Evolutionary conservation across 2,329 filamentous ascomycete species (phyloP), one percentile per base, ranked within the genome.

Genomic region (Apiospora saccharicola): DNA sequence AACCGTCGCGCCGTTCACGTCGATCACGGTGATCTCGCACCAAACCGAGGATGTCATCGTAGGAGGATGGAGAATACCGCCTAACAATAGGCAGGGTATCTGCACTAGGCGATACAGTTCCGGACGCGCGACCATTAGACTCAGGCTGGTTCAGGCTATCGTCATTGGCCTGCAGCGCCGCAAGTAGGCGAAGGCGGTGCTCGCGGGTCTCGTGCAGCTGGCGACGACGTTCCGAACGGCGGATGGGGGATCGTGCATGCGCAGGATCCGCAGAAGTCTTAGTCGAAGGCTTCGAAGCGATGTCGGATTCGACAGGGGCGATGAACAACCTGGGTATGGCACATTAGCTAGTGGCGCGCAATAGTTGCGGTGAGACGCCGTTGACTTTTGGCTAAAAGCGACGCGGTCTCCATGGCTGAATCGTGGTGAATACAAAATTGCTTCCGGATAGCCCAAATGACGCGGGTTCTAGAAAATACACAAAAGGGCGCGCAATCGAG

Each of bases 281-380:
- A 49, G 76, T 75, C 37, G 80, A 74, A 46, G 81, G 70, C 74
- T 84, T 85, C 67, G 79, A 75, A 19, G 80, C 76, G 64, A 85
- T 71, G 73, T 86, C 84, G 68, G 85, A 85, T 75, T 86, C 83
- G 74, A 85, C 82, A 46, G 84, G 85, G 49, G 85, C 83, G 70
- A 86, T 77, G 74, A 86, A 87, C 44, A 87, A 79, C 74, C 86
- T 87, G 74, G 34, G 69, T 68, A 13, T 10, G 26, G 41, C 24
- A 44, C 41, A 68, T 68, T 68, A 68, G 41, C 67, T 47, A 10
- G 67, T 44, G 67, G 57, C 57, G 57, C 57, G 34, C 57, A 41
- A 64, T 64, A 37, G 57, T 34, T 37, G 30, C 19, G 19, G 34
- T 37, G 57, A 64, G 41, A n/a, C 34, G 34, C 57, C 4, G 34